Base-by-base conservation (phyloP, 2,329 filamentous ascomycete genomes). In the Rutstroemia sp. region DNA sequence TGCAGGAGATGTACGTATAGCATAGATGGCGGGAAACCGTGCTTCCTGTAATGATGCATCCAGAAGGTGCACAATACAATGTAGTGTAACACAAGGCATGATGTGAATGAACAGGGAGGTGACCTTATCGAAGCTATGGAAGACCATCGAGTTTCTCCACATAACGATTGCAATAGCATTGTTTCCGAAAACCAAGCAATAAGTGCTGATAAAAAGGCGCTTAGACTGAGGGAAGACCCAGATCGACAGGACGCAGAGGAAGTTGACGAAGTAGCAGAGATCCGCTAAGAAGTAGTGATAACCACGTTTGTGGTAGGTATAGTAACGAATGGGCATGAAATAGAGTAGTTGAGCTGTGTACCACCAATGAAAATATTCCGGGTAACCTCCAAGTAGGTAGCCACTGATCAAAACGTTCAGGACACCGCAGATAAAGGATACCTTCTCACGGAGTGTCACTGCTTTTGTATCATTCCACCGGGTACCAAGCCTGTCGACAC, bases 71-170 rank as follows among this genome's bases (percentile, higher is more conserved):
- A 96, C 88, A 14, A 99, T 79, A 68, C 90, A 95, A 72, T 99
- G 94, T 12, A 99, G 80, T 1, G 92, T 89, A 5, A 88, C 92
- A 63, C 92, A 96, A 1, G 94, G 94, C 92, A 99, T 99, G 67
- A 99, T 95, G 72, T 99, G 94, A 64, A 99, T 96, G 75, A 99
- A 99, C n/a, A 99, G 79, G 70, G 84, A 87, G 59, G 92, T 95
- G 59, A 97, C 91, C 73, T 99, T 99, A 78, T 99, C 94, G 73
- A 99, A 85, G 69, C 90, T 95, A 76, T 99, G 94, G 72, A 99
- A 99, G 48, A 99, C 94, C 68, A 99, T 82, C 34, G 92, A 96
- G 71, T 99, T 99, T 61, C 94, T 85, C 94, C 94, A 99, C 92
- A 99, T 94, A 69, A 94, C 91, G 70, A 99, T 97, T 12, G 94